Evolutionary conservation across 768 basidiomycete genomes (phyloP).

Genomic region (Phlegmacium glaucopus): DNA sequence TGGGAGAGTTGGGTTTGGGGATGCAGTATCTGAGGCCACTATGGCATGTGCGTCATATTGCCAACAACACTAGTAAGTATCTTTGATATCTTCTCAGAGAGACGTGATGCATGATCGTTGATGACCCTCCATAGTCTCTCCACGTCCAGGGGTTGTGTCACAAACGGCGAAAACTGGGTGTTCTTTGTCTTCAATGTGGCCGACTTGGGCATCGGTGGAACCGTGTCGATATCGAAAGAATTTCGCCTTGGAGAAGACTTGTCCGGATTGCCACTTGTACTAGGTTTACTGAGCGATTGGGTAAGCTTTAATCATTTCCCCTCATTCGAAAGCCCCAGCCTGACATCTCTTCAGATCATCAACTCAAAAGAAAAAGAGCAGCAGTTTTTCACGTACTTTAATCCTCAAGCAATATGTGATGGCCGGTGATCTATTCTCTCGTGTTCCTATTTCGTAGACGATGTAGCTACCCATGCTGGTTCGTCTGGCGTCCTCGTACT

Average conservation of each 20-base stretch:
- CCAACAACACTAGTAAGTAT: not conserved
- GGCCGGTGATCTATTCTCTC: no score
- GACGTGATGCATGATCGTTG: not conserved
- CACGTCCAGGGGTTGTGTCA: not conserved
- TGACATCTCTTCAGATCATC: no score
- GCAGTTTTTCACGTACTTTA: no score
- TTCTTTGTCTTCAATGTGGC: not conserved
- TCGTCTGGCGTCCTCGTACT: no score
- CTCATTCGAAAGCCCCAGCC: no score
- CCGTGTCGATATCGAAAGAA: slow-evolving; percentile 1
- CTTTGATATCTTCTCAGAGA: not conserved
- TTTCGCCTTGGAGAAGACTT: not conserved
- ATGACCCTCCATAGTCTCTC: not conserved
- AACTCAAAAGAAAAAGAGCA: no score
- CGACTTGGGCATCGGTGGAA: not conserved
- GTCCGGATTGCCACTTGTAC: slow-evolving; percentile 1
- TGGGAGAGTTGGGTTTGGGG: not conserved
- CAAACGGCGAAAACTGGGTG: not conserved
- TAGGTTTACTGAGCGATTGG: not conserved
- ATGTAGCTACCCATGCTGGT: no score
- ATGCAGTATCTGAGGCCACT: slow-evolving; percentile 1
- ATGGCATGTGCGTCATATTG: slow-evolving; percentile 1
- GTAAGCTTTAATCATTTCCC: not conserved
- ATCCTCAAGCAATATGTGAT: no score
- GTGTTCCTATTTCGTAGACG: no score